Percentiles rank a stretch among this genome's conserved stretches.
phyloP scores from a whole-genome alignment of 2,329 filamentous ascomycete genomes.

The Xylaria sp. region DNA sequence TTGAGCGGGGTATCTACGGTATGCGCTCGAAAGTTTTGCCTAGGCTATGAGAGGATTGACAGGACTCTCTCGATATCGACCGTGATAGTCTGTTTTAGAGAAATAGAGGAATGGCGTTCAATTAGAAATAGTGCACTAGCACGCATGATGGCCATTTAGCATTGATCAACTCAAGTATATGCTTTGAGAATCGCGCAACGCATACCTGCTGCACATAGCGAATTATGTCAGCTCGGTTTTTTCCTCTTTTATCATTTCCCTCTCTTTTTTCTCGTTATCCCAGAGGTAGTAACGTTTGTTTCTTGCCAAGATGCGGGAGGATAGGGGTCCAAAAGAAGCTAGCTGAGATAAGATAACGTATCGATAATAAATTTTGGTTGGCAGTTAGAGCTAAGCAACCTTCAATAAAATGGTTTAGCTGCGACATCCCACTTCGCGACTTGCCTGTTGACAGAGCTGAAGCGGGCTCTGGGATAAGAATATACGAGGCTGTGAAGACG shows the following conservation, averaged over 20 bases:
- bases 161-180: no score
- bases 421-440: conserved; percentile 29
- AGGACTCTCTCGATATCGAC: background rate
- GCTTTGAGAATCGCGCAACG: no score
- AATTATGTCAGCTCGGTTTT: no score
- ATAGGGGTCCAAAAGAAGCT: background rate
- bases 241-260: no score
- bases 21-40: conserved; percentile 24
- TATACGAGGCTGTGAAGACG: background rate
- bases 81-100: background rate
- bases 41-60: conserved; percentile 19
- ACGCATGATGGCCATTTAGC: no score
- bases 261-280: no score
- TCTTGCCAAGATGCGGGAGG: no score
- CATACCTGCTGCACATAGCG: no score
- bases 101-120: background rate
- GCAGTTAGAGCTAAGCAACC: conserved; percentile 17
- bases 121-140: background rate
- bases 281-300: no score
- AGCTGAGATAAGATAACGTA: conserved; percentile 4
- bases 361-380: conserved; percentile 40
- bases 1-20: conserved; percentile 39
- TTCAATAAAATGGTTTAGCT: conserved; percentile 12
- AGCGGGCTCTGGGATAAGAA: conserved; percentile 1
- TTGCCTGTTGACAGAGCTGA: conserved; percentile 4